Conservation (phyloP, 2,329 filamentous ascomycete species). For the Penicillium sp. region DNA sequence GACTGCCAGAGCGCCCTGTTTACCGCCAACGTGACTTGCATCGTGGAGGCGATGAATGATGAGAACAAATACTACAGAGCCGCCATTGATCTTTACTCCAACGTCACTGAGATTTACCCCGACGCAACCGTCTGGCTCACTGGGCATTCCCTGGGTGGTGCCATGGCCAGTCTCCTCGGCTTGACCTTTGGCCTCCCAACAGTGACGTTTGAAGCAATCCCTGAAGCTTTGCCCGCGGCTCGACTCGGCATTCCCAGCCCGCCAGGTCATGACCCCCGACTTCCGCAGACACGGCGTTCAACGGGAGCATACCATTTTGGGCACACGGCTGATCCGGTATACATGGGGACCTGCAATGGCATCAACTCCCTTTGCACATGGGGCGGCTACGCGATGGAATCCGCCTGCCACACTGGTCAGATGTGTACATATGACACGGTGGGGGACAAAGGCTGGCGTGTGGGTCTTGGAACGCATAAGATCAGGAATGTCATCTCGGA, state of each 20-base stretch:
- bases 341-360: slow-evolving; percentile 90
- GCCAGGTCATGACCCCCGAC: slow-evolving; percentile 73
- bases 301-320: slow-evolving; percentile 91
- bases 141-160: slow-evolving; percentile 90
- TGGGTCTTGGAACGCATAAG: slow-evolving; percentile 88
- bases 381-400: slow-evolving; percentile 91
- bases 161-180: slow-evolving; percentile 85
- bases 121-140: slow-evolving; percentile 84
- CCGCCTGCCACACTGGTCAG: slow-evolving; percentile 85
- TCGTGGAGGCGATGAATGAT: slow-evolving; percentile 73
- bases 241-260: slow-evolving; percentile 85
- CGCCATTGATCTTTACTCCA: slow-evolving; percentile 86
- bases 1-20: slow-evolving; percentile 88
- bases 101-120: slow-evolving; percentile 88
- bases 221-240: slow-evolving; percentile 83
- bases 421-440: slow-evolving; percentile 95
- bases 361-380: slow-evolving; percentile 88
- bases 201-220: slow-evolving; percentile 92
- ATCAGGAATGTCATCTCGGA: slow-evolving; percentile 88
- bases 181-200: slow-evolving; percentile 88
- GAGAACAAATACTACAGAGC: slow-evolving; percentile 94
- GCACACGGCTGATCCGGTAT: slow-evolving; percentile 94
- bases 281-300: slow-evolving; percentile 72
- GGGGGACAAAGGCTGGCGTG: slow-evolving; percentile 86
- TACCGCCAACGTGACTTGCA: slow-evolving; percentile 90